These are phyloP conservation scores for Solanum hybrid DNA, from an alignment of 305 asterid species.

Conservation along the genomic window DNA sequence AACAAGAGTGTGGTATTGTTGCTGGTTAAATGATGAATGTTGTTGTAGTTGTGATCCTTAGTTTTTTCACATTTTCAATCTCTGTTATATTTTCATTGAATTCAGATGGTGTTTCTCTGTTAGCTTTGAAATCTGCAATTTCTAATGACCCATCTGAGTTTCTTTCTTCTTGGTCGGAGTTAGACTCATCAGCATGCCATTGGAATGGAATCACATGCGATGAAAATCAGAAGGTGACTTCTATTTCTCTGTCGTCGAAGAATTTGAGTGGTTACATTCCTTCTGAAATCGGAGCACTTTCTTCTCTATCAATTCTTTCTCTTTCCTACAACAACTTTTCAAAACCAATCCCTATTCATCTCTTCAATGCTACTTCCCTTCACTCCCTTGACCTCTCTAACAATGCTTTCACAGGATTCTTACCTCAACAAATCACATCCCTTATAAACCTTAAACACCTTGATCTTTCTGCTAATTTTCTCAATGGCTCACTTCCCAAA, in stretches of 20 bases:
- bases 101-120: slow-evolving; percentile 75
- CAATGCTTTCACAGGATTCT: slow-evolving; percentile 55
- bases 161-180: slow-evolving; percentile 59
- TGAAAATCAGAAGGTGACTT: slow-evolving; percentile 32
- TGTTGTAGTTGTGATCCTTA: slow-evolving; percentile 11
- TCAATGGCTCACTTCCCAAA: slow-evolving; percentile 66
- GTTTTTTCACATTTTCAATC: slow-evolving; percentile 31
- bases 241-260: slow-evolving; percentile 53
- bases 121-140: slow-evolving; percentile 83
- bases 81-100: slow-evolving; percentile 33
- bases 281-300: slow-evolving; percentile 75
- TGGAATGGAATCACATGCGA: slow-evolving; percentile 86
- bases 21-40: neutral
- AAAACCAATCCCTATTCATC: slow-evolving; percentile 28
- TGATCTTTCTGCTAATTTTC: slow-evolving; percentile 63
- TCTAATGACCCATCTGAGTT: slow-evolving; percentile 45
- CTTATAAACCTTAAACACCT: slow-evolving; percentile 51
- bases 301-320: slow-evolving; percentile 35
- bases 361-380: slow-evolving; percentile 34
- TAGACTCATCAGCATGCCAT: slow-evolving; percentile 57
- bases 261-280: slow-evolving; percentile 85
- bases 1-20: neutral
- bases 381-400: slow-evolving; percentile 53
- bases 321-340: slow-evolving; percentile 35
- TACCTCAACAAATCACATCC: slow-evolving; percentile 50